Evolutionary conservation across 1,139 yeast species (phyloP), one percentile per base, ranked within the genome.

Genomic region (Debaryomyces psychrophilus): DNA sequence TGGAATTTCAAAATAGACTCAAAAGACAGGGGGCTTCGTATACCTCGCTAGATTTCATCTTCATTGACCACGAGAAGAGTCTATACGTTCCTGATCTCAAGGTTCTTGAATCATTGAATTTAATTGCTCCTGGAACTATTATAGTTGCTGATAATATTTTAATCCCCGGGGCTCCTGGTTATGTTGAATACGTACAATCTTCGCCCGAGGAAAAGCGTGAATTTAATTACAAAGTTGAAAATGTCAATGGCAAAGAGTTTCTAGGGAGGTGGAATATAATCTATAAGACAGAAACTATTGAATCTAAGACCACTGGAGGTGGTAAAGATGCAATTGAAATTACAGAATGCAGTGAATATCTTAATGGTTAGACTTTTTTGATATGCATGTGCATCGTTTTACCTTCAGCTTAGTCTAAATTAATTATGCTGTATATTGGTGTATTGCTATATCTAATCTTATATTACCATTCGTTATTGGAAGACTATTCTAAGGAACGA

Each of bases 181-280:
- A 73, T 48, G 65, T 64, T 14, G 53, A 60, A 31, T 77, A 77
- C 48, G 71, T 76, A 4, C 61, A 65, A 28, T 41, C 67, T 11
- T 54, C 75, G 3, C 79, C 79, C 1, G 64, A 67, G 46, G 69
- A 65, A 47, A 70, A 68, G 51, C 58, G 65, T 36, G 56, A 55
- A 8, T 64, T 58, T 53, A 73, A 71, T 46, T 44, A 48, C 4
- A 44, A 44, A 1, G 53, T 50, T 9, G 52, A 47, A 4, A 74
- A 73, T 45, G 48, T 56, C 5, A 64, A 62, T 41, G 76, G 75
- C 5, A 47, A 48, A 8, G 48, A 57, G 29, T 71, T 53, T 50
- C 46, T 57, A 1, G 81, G 81, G 0, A 62, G 72, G 43, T 76
- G 80, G 81, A 71, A 76, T 43, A 55, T 74, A n/a, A 40, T 71